phyloP scores from a whole-genome alignment of 1,139 yeast genomes.

The Pichia sp. region DNA sequence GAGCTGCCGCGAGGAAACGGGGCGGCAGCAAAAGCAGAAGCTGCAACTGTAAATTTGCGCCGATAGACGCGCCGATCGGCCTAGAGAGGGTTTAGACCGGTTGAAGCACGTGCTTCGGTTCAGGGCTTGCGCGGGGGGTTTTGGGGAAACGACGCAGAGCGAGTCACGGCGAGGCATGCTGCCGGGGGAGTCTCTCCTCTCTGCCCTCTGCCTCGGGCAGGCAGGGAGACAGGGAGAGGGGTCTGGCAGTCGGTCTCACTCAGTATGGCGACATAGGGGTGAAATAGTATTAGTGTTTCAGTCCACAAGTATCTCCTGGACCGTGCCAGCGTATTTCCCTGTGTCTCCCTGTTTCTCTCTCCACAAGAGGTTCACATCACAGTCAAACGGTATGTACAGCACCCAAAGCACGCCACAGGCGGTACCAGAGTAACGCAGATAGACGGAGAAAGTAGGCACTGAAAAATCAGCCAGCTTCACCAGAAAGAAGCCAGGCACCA shows the following conservation, averaged over 20 bases:
- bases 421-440: no score
- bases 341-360: background rate
- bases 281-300: background rate
- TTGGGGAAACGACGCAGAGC: background rate
- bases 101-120: background rate
- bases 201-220: background rate
- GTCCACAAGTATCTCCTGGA: background rate
- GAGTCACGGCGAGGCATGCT: background rate
- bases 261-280: background rate
- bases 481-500: no score
- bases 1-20: background rate
- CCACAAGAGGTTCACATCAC: slow-evolving; percentile 1
- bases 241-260: background rate
- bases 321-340: background rate
- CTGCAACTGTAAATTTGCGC: background rate
- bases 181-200: background rate
- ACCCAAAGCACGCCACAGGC: background rate
- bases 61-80: background rate
- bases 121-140: background rate
- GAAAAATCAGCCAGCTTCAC: no score
- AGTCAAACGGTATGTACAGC: slow-evolving; percentile 8
- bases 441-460: background rate
- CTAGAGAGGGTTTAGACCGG: background rate
- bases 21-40: background rate
- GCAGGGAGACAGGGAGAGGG: background rate